phyloP scores from a whole-genome alignment of 306 rosid species.

The Parietaria judaica region DNA sequence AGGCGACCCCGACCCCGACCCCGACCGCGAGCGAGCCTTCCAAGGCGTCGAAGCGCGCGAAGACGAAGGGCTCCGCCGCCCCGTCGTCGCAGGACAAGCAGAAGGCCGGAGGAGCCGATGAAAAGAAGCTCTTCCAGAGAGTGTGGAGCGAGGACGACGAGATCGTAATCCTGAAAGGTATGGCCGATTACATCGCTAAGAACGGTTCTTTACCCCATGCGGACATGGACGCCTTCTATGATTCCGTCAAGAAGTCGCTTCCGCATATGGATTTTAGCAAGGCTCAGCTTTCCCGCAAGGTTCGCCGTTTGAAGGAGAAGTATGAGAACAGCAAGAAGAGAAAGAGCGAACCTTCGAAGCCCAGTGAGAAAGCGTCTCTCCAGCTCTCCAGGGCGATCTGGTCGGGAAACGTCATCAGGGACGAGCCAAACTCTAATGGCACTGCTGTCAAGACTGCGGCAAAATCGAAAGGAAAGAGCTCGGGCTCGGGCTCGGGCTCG shows the following conservation, averaged over 20 bases:
- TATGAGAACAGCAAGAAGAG: constrained; percentile 20
- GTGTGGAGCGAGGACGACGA: constrained; percentile 28
- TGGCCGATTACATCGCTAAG: constrained; percentile 28
- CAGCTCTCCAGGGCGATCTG: constrained; percentile 54
- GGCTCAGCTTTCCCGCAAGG: constrained; percentile 39
- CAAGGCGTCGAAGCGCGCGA: constrained; percentile 13
- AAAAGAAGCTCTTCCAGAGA: background rate
- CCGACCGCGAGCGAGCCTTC: background rate
- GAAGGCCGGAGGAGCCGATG: constrained; percentile 21
- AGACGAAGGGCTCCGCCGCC: constrained; percentile 16
- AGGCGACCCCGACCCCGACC: background rate
- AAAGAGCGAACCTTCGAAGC: constrained; percentile 26
- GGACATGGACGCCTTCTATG: constrained; percentile 28
- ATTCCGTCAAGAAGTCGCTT: constrained; percentile 39
- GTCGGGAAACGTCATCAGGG: constrained; percentile 2
- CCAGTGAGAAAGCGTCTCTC: constrained; percentile 29
- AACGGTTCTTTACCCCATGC: constrained; percentile 37
- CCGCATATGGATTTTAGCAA: background rate
- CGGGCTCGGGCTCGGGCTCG: background rate
- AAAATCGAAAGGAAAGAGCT: constrained; percentile 20
- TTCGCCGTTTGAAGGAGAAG: constrained; percentile 52
- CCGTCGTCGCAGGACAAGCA: no score
- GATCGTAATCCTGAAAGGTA: constrained; percentile 27
- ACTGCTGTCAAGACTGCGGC: constrained; percentile 10
- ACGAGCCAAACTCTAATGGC: constrained; percentile 24